Evolutionary conservation across 495 filamentous ascomycete genomes (phyloP).

Genomic region (Cenococcum geophilum): DNA sequence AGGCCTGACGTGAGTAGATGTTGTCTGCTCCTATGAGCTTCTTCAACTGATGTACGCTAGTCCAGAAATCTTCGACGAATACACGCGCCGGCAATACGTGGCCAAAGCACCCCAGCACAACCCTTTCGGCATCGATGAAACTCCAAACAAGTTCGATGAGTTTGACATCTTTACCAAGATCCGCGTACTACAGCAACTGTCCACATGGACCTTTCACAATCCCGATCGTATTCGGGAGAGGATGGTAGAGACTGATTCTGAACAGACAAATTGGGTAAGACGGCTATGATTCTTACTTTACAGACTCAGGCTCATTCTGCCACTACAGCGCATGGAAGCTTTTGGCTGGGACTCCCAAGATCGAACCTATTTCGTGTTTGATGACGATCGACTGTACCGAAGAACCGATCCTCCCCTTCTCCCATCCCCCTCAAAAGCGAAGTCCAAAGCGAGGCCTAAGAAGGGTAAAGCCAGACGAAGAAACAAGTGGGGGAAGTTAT

Average conservation of each 20-base stretch:
- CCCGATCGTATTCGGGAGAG: constrained; percentile 78
- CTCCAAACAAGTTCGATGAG: constrained; percentile 63
- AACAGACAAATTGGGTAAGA: constrained; percentile 79
- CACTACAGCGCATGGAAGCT: constrained; percentile 74
- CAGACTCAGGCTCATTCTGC: background rate
- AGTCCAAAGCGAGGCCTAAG: constrained; percentile 51
- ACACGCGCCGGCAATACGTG: constrained; percentile 82
- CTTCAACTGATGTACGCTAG: constrained; percentile 41
- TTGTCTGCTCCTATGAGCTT: background rate
- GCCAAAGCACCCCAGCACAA: constrained; percentile 74
- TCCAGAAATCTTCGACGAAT: constrained; percentile 86
- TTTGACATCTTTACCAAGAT: constrained; percentile 85
- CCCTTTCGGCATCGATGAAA: constrained; percentile 77
- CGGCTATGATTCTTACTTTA: background rate
- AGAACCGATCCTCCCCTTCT: constrained; percentile 59
- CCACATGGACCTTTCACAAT: constrained; percentile 83
- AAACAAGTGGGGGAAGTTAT: constrained; percentile 65
- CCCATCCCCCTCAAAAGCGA: constrained; percentile 58
- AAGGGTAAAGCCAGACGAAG: constrained; percentile 63
- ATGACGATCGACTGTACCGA: constrained; percentile 90
- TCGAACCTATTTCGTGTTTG: constrained; percentile 80
- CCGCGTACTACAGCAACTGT: constrained; percentile 81
- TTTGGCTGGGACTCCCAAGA: constrained; percentile 82
- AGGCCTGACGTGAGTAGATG: constrained; percentile 68
- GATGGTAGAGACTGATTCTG: constrained; percentile 74